Conservation (phyloP, 1,139 yeast genomes). For the Suhomyces yuchorum region DNA sequence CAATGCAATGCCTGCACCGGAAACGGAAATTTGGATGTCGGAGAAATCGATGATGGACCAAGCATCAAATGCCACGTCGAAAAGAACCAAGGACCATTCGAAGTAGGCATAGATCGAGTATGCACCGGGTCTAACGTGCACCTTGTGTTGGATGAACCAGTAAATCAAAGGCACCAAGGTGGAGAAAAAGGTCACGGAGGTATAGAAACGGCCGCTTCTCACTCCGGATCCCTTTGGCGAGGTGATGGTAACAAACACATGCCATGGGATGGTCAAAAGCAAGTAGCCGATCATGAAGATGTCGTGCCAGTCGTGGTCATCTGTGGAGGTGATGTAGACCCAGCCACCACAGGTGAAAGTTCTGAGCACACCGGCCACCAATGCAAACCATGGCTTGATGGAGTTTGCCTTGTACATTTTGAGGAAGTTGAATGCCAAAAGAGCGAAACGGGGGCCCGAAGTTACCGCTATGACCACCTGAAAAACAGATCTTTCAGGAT, state of each 20-base stretch:
- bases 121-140: slow-evolving; percentile 86
- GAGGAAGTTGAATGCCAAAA: slow-evolving; percentile 63
- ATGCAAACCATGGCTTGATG: slow-evolving; percentile 41
- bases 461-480: slow-evolving; percentile 81
- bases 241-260: slow-evolving; percentile 58
- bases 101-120: slow-evolving; percentile 91
- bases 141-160: slow-evolving; percentile 91
- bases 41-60: slow-evolving; percentile 73
- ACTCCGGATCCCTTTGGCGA: slow-evolving; percentile 53
- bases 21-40: slow-evolving; percentile 49
- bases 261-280: slow-evolving; percentile 91
- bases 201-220: slow-evolving; percentile 53
- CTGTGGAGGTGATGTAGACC: slow-evolving; percentile 96
- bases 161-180: slow-evolving; percentile 79
- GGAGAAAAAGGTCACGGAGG: slow-evolving; percentile 64
- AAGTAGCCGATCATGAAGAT: slow-evolving; percentile 91
- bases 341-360: slow-evolving; percentile 98
- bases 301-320: slow-evolving; percentile 95
- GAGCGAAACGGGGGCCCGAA: slow-evolving; percentile 82
- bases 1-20: slow-evolving; percentile 24
- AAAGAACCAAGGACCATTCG: slow-evolving; percentile 85
- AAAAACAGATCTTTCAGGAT: slow-evolving; percentile 91
- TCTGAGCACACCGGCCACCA: slow-evolving; percentile 68
- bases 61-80: slow-evolving; percentile 84
- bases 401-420: slow-evolving; percentile 42